Evolutionary conservation across 139 green algal species (phyloP).

Genomic region (Closterium sp.): DNA sequence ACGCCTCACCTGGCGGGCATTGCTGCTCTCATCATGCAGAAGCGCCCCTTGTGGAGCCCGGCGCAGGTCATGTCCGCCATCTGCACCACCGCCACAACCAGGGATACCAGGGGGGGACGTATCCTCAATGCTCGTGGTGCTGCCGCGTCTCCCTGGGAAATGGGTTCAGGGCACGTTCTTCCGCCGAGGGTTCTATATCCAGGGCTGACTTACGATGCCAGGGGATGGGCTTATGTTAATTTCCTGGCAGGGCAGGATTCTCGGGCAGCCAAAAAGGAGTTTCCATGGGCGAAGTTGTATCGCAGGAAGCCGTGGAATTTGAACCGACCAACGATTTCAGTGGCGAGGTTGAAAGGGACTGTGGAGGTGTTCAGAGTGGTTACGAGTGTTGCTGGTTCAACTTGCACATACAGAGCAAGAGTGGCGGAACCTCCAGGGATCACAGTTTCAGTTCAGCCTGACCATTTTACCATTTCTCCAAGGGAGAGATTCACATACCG

Average conservation of each 20-base stretch:
- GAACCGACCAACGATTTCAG: neutral
- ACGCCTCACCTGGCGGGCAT: neutral
- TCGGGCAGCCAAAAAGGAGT: neutral
- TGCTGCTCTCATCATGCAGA: constrained; percentile 2
- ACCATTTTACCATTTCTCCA: neutral
- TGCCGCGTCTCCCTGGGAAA: neutral
- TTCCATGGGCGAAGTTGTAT: neutral
- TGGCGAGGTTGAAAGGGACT: neutral
- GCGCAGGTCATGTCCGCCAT: neutral
- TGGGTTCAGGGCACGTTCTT: constrained; percentile 15
- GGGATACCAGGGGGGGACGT: neutral
- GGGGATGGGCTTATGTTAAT: neutral
- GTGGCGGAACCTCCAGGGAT: neutral
- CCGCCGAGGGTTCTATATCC: neutral
- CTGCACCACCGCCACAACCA: neutral
- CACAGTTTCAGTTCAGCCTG: neutral
- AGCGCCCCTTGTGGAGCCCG: neutral
- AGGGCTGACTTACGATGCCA: constrained; percentile 20
- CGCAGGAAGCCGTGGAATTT: neutral
- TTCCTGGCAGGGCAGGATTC: neutral
- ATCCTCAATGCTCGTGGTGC: neutral
- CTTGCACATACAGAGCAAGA: neutral
- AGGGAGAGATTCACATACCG: neutral
- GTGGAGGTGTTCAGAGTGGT: neutral
- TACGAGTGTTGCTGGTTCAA: neutral